A percentile compares a stretch with the other conserved stretches of the same genome.
Conservation (phyloP, 257 asterid genomes). For the Rauvolfia tetraphylla region DNA sequence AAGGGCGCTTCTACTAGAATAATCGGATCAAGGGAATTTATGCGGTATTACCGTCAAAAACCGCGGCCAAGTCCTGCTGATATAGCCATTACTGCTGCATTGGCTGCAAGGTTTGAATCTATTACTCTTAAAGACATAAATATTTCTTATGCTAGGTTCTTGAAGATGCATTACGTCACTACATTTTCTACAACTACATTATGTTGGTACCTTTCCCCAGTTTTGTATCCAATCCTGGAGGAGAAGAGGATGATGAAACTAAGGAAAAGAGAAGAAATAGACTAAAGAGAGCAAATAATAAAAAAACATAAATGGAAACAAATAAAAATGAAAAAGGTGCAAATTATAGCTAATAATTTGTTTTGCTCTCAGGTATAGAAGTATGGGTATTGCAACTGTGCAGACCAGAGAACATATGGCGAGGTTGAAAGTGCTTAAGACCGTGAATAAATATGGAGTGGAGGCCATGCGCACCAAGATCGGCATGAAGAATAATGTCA, state of each 20-base stretch:
- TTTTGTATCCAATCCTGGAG: neutral
- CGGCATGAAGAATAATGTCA: slow-evolving; percentile 87
- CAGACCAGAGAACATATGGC: slow-evolving; percentile 66
- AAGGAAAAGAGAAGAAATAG: neutral
- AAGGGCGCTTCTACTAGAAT: slow-evolving; percentile 46
- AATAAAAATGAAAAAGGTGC: neutral
- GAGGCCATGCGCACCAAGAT: slow-evolving; percentile 84
- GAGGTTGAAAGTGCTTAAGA: slow-evolving; percentile 75
- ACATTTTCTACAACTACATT: neutral
- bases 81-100: slow-evolving; percentile 43
- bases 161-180: neutral
- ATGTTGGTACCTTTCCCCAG: no score
- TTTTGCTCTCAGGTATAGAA: slow-evolving; percentile 53
- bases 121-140: neutral
- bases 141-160: neutral
- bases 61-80: slow-evolving; percentile 68
- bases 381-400: slow-evolving; percentile 89
- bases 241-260: neutral
- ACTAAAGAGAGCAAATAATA: neutral
- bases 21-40: slow-evolving; percentile 92
- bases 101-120: slow-evolving; percentile 60
- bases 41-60: slow-evolving; percentile 88
- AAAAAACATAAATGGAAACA: neutral
- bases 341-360: neutral
- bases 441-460: slow-evolving; percentile 62